Evolutionary conservation across 2,329 filamentous ascomycete species (phyloP).

Genomic region (Phoma sp.): DNA sequence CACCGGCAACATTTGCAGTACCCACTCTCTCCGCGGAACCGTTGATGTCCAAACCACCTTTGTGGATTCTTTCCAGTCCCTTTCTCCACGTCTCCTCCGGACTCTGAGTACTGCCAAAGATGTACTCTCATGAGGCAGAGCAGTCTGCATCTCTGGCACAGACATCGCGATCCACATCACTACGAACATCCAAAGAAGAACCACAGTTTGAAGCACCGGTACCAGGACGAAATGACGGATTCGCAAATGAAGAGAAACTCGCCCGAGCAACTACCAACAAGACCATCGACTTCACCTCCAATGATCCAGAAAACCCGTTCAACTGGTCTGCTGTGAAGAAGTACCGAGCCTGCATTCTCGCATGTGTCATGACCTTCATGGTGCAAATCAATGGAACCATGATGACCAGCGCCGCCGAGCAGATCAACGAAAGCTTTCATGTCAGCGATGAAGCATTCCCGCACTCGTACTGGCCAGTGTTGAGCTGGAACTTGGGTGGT

Average conservation of each 20-base stretch:
- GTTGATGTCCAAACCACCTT: neutral
- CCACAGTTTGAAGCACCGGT: neutral
- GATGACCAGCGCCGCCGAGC: slow-evolving; percentile 40
- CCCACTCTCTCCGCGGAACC: slow-evolving; percentile 8
- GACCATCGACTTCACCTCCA: slow-evolving; percentile 26
- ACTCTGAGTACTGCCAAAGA: slow-evolving; percentile 1
- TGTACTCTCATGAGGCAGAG: slow-evolving; percentile 1
- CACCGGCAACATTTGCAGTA: neutral
- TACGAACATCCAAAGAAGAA: slow-evolving; percentile 7
- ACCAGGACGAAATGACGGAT: neutral
- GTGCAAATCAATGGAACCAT: slow-evolving; percentile 43
- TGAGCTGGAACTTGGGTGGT: slow-evolving; percentile 52
- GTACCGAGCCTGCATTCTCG: slow-evolving; percentile 51
- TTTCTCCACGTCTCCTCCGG: slow-evolving; percentile 1
- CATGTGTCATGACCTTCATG: slow-evolving; percentile 51
- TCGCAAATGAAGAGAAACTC: neutral
- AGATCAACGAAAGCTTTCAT: slow-evolving; percentile 49
- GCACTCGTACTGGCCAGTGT: slow-evolving; percentile 50
- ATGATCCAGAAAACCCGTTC: slow-evolving; percentile 44
- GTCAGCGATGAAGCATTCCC: slow-evolving; percentile 49
- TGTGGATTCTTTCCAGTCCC: neutral
- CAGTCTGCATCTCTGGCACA: neutral
- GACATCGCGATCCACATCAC: slow-evolving; percentile 2
- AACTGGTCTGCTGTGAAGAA: slow-evolving; percentile 52
- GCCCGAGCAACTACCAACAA: slow-evolving; percentile 1